A percentile compares a stretch with the other conserved stretches of the same genome.
Evolutionary conservation across 2,329 filamentous ascomycete genomes (phyloP).

Genomic region (Hirsutella minnesotensis): DNA sequence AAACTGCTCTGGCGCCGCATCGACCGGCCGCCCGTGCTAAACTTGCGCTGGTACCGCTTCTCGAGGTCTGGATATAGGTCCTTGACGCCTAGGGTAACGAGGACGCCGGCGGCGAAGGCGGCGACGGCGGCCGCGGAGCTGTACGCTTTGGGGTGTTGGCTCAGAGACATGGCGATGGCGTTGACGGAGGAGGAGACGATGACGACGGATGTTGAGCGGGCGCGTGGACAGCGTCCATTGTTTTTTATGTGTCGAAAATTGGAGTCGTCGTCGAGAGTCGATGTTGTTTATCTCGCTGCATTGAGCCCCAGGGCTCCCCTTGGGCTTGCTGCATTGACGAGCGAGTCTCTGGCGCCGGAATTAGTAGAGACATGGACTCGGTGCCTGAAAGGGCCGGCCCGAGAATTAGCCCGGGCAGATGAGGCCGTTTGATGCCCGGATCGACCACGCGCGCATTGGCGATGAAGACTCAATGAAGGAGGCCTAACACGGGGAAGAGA

Average conservation of each 20-base stretch:
- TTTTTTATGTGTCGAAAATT: no score
- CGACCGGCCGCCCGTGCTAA: constrained; percentile 9
- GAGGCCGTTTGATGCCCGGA: not conserved
- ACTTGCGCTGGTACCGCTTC: constrained; percentile 42
- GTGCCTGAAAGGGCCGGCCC: no score
- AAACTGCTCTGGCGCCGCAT: constrained; percentile 27
- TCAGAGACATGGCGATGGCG: constrained; percentile 39
- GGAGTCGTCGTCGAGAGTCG: not conserved
- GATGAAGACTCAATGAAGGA: no score
- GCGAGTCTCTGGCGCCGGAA: no score
- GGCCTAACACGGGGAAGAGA: no score
- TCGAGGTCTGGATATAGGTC: constrained; percentile 70
- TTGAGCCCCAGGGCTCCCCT: not conserved
- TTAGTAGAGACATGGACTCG: no score
- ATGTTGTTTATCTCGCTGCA: not conserved
- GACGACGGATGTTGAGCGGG: no score
- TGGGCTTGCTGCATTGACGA: no score
- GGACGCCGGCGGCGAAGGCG: constrained; percentile 67
- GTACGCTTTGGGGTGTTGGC: constrained; percentile 49
- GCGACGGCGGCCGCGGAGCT: constrained; percentile 53
- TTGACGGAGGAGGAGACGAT: not conserved
- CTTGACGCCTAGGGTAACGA: constrained; percentile 67
- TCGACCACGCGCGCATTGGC: not conserved
- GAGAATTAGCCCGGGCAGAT: no score
- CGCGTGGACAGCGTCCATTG: no score